Evolutionary conservation across 257 asterid species (phyloP), one percentile per base, ranked within the genome.

Genomic region (Solanum clarkiae): DNA sequence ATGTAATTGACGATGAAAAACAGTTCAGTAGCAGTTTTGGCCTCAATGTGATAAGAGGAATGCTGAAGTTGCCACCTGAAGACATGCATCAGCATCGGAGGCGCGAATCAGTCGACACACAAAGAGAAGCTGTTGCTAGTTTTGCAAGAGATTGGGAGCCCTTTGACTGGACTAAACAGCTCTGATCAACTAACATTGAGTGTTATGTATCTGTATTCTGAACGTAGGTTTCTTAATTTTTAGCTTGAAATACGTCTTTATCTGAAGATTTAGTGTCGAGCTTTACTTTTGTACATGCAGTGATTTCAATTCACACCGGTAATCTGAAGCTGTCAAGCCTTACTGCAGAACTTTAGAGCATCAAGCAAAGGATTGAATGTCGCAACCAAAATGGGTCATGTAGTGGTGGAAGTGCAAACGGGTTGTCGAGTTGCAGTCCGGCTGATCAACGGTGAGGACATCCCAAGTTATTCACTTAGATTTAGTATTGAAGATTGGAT

Each of bases 81-180:
- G 99, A 96, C 81, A 95, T 95, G 98, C 94, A 96, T 86, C 84
- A 97, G 11, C 94, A 92, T n/a, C 72, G 93, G 85, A 91, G 93
- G 92, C 89, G 91, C 8, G 98, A 93, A 88, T 85, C 97, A 1
- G 66, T 87, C 29, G 98, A 92, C 84, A 60, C 90, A 6, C 99
- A 95, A 51, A 93, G 89, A 88, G 90, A 91, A 85, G 96, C 97
- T 8, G 97, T 92, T 20, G 91, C 95, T 3, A 86, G 80, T 80
- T 96, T 96, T 84, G 92, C 91, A 0, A 85, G 74, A 84, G 96
- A 92, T 18, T 95, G 98, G 98, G 90, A 82, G 55, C 94, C 96
- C 22, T 96, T 95, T 74, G 98, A 96, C 81, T 96, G 98, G 99
- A 95, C 98, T 6, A 96, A 92, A 88, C 95, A 93, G 85, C 93